Evolutionary conservation across 257 asterid genomes (phyloP), one percentile per base, ranked within the genome.

Genomic region (Solanum piurae): DNA sequence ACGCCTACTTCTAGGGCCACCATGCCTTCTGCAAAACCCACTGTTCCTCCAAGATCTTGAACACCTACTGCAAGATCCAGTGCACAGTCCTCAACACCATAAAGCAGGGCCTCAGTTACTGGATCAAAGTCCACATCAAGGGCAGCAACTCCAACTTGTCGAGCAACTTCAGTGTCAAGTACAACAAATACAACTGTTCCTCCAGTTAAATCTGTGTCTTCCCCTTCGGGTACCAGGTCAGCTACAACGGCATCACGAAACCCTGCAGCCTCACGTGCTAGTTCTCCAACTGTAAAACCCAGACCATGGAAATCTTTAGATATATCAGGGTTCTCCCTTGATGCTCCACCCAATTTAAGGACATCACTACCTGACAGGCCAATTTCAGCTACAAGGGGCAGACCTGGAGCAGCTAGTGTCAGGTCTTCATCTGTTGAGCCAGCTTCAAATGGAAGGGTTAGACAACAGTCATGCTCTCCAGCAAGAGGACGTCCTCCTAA

Each of bases 401-500:
- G 99, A 87, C 98, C 99, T 69, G 99, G 99, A 40, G 98, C 95
- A 68, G 92, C 98, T 12, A 91, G 94, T 88, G 90, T 93, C 85
- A 95, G 99, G 31, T 95, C 99, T 46, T 94, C 98, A 29, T 96
- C 99, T 25, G 88, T 96, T 42, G 99, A 96, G 77, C 98, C 98
- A 42, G 92, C 68, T 87, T 90, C 98, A 5, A 97, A 95, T 84
- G 99, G 98, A 76, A 93, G 99, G 94, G 87, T 91, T 87, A 93
- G 99, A 91, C 90, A 98, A 36, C 99, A 97, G 88, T 97, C 99
- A 2, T 94, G 99, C 87, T 97, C 99, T 88, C 99, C 99, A 29
- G 90, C 98, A 37, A 94, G 98, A 90, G 99, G 99, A 69, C 94
- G 99, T 40, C 98, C 98, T 66, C 98, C 99, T n/a, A 95, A 96